Conservation (phyloP, 1,284 basidiomycete genomes). For the Pseudozyma sp. region DNA sequence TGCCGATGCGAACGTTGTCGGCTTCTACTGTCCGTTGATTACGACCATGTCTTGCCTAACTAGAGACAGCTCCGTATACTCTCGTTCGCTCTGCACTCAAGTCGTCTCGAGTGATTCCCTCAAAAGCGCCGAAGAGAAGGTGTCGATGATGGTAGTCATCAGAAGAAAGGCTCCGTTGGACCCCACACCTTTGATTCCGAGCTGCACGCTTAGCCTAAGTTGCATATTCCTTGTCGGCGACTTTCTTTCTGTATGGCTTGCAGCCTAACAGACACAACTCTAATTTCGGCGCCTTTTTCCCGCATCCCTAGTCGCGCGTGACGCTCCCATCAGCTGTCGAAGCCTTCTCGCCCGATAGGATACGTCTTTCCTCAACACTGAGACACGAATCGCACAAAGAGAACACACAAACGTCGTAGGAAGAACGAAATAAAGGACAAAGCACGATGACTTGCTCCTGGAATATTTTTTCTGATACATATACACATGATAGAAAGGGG, state of each 20-base stretch:
- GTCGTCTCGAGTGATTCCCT: no score
- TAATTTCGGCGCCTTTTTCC: conserved; percentile 18
- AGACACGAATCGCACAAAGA: neutral
- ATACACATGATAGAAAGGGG: conserved; percentile 12
- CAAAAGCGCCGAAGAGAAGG: no score
- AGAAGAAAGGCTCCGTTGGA: no score
- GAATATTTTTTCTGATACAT: conserved; percentile 14
- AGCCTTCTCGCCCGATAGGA: conserved; percentile 10
- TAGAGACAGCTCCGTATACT: no score
- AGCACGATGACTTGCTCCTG: conserved; percentile 21
- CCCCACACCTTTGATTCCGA: neutral
- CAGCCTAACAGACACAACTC: neutral
- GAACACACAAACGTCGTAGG: neutral
- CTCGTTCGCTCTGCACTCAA: no score
- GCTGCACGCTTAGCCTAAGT: conserved; percentile 26
- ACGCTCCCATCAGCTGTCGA: no score
- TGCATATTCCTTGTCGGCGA: conserved; percentile 14
- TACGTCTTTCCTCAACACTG: neutral
- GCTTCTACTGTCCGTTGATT: no score
- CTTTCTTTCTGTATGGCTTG: neutral
- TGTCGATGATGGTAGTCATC: no score
- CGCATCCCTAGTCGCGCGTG: neutral
- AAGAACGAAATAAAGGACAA: conserved; percentile 4
- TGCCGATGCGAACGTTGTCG: no score
- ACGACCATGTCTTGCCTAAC: no score